Evolutionary conservation across 352 stramenopile genomes (phyloP).

Genomic region (Hyaloperonospora arabidopsidis): DNA sequence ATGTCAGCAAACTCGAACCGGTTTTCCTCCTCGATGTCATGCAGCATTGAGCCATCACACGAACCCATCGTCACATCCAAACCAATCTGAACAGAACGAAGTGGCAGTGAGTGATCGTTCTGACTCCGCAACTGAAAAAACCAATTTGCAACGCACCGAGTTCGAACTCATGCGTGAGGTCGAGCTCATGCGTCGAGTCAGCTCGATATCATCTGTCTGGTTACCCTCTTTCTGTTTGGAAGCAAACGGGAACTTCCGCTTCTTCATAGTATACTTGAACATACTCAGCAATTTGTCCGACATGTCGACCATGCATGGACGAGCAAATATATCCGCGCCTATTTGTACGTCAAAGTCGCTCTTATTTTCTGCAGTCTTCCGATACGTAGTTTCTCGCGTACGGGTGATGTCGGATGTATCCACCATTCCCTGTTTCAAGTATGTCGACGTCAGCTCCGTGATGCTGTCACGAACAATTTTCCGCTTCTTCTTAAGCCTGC

Average conservation of each 20-base stretch:
- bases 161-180: slow-evolving; percentile 48
- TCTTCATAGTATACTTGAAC: slow-evolving; percentile 83
- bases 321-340: slow-evolving; percentile 43
- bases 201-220: slow-evolving; percentile 45
- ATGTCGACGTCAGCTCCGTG: slow-evolving; percentile 67
- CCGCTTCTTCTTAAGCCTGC: slow-evolving; percentile 68
- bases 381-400: slow-evolving; percentile 39
- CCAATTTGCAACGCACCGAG: slow-evolving; percentile 28
- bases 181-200: slow-evolving; percentile 59
- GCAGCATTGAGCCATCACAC: slow-evolving; percentile 27
- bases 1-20: slow-evolving; percentile 38
- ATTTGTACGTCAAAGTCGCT: slow-evolving; percentile 18
- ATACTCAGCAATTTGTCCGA: slow-evolving; percentile 57
- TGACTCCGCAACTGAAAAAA: neutral
- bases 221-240: slow-evolving; percentile 20
- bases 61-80: slow-evolving; percentile 28
- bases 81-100: slow-evolving; percentile 15
- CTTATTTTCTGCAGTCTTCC: slow-evolving; percentile 13
- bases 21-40: slow-evolving; percentile 37
- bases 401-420: slow-evolving; percentile 73
- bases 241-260: slow-evolving; percentile 71
- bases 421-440: slow-evolving; percentile 70
- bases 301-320: slow-evolving; percentile 52
- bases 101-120: slow-evolving; percentile 2
- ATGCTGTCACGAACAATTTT: slow-evolving; percentile 73